phyloP scores from a whole-genome alignment of 2,329 filamentous ascomycete species.

The Botryotinia convoluta region DNA sequence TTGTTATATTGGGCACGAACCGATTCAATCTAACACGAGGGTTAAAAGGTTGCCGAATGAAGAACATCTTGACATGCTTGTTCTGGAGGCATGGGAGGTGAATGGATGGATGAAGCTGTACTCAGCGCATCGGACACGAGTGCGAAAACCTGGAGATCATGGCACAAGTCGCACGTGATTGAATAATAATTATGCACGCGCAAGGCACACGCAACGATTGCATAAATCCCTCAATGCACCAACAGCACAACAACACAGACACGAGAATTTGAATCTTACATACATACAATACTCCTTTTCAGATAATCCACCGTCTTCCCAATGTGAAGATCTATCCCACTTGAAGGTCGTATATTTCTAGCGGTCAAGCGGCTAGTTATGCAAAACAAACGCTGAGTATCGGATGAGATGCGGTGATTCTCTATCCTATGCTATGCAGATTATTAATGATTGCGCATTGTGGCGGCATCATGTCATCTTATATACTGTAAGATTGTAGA shows the following conservation, averaged over 20 bases:
- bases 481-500: not conserved
- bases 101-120: not conserved
- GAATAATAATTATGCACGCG: not conserved
- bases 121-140: not conserved
- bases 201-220: not conserved
- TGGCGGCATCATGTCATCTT: not conserved
- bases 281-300: not conserved
- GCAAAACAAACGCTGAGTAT: not conserved
- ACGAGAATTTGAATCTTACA: not conserved
- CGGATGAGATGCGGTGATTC: not conserved
- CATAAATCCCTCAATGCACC: not conserved
- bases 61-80: not conserved
- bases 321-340: not conserved
- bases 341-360: not conserved
- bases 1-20: not conserved
- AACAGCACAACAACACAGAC: not conserved
- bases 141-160: not conserved
- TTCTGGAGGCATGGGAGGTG: not conserved
- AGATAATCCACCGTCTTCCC: not conserved
- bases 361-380: not conserved
- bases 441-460: not conserved
- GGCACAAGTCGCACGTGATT: not conserved
- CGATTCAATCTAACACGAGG: not conserved
- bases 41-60: not conserved
- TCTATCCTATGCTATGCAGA: not conserved